phyloP scores from a whole-genome alignment of 495 filamentous ascomycete genomes.

The Usnea hakonensis region DNA sequence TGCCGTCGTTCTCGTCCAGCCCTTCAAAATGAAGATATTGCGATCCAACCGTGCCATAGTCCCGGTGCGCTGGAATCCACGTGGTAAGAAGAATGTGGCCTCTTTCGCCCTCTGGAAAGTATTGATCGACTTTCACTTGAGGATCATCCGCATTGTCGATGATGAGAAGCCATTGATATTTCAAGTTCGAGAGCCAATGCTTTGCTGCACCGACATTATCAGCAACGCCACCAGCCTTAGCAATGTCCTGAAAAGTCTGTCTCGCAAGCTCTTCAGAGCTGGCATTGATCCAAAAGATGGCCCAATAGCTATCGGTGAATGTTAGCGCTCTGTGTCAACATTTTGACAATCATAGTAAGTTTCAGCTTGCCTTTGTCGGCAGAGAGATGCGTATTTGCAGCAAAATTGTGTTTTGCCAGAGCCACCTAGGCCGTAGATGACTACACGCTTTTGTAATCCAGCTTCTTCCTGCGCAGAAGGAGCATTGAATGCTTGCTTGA shows the following conservation, averaged over 20 bases:
- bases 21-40: slow-evolving; percentile 27
- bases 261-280: too few species aligned
- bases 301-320: too few species aligned
- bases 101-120: slow-evolving; percentile 31
- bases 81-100: slow-evolving; percentile 39
- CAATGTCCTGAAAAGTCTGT: too few species aligned
- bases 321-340: too few species aligned
- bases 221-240: too few species aligned
- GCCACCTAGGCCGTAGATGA: slow-evolving; percentile 30
- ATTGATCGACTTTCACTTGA: slow-evolving; percentile 24
- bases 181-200: too few species aligned
- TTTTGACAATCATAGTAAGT: too few species aligned
- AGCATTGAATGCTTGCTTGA: slow-evolving; percentile 7
- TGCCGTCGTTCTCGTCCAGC: slow-evolving; percentile 28
- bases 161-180: slow-evolving; percentile 31
- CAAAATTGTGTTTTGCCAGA: slow-evolving; percentile 34
- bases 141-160: slow-evolving; percentile 40
- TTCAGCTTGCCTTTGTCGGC: slow-evolving; percentile 23
- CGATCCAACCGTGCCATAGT: slow-evolving; percentile 30
- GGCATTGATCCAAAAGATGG: too few species aligned
- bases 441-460: slow-evolving; percentile 25
- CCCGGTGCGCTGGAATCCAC: slow-evolving; percentile 27
- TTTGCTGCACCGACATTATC: too few species aligned
- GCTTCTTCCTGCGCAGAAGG: slow-evolving; percentile 1
- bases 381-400: slow-evolving; percentile 29